Conservation (phyloP, 2,329 filamentous ascomycete genomes). For the Bisporella sp. region DNA sequence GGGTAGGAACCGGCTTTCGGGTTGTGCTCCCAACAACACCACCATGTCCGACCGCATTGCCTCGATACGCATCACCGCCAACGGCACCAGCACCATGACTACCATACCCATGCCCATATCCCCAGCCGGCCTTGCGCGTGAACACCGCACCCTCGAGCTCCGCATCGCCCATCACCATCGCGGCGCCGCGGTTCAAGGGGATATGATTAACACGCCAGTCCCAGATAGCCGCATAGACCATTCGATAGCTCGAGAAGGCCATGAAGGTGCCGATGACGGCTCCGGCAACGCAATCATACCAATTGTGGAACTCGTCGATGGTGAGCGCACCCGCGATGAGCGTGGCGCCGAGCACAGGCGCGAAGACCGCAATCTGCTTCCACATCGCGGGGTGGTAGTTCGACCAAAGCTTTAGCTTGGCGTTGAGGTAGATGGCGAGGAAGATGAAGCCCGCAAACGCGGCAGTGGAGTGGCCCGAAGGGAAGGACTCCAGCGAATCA, state of each 20-base stretch:
- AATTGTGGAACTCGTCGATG: conserved; percentile 69
- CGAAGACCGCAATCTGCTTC: conserved; percentile 60
- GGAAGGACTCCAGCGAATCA: conserved; percentile 64
- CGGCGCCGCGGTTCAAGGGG: conserved; percentile 50
- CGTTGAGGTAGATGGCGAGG: conserved; percentile 68
- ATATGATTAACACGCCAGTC: conserved; percentile 64
- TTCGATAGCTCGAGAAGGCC: conserved; percentile 58
- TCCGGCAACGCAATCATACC: conserved; percentile 66
- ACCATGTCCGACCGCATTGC: neutral
- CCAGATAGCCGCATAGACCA: conserved; percentile 62
- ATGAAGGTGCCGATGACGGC: conserved; percentile 58
- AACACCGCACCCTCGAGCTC: conserved; percentile 49
- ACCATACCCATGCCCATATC: conserved; percentile 20
- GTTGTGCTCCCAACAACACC: neutral
- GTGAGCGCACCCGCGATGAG: conserved; percentile 64
- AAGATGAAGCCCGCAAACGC: conserved; percentile 68
- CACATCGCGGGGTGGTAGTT: conserved; percentile 69
- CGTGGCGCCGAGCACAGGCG: conserved; percentile 59
- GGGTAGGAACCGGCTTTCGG: neutral
- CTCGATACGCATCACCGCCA: neutral
- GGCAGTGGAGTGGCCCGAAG: conserved; percentile 66
- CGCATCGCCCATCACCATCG: conserved; percentile 39
- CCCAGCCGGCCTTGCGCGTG: conserved; percentile 56
- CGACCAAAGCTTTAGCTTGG: conserved; percentile 68
- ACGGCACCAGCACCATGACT: neutral